Evolutionary conservation across 2,329 filamentous ascomycete species (phyloP).

Genomic region (Colletotrichum siamense): DNA sequence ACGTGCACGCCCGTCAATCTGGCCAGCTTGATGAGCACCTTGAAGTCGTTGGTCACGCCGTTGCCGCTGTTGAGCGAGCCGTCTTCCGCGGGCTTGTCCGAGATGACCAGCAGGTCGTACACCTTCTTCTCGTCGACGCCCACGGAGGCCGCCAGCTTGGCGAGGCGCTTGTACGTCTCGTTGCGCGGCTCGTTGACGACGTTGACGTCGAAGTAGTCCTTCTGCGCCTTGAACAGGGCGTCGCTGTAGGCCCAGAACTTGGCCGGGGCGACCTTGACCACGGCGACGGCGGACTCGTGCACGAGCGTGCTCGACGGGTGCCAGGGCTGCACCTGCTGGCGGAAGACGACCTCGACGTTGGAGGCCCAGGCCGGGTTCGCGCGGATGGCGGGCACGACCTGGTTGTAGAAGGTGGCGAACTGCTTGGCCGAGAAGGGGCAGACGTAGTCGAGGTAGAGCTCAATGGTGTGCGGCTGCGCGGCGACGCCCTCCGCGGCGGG

Average conservation of each 20-base stretch:
- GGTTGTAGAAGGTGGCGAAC: constrained; percentile 77
- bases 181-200: constrained; percentile 88
- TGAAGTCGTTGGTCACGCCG: constrained; percentile 82
- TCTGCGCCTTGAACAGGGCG: constrained; percentile 70
- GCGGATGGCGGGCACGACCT: constrained; percentile 69
- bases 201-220: constrained; percentile 82
- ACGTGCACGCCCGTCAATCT: constrained; percentile 85
- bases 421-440: constrained; percentile 75
- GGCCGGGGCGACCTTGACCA: constrained; percentile 71
- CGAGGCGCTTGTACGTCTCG: constrained; percentile 79
- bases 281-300: constrained; percentile 85
- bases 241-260: constrained; percentile 84
- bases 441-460: constrained; percentile 85
- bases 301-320: constrained; percentile 83
- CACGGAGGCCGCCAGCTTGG: constrained; percentile 71
- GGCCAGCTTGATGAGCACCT: constrained; percentile 81
- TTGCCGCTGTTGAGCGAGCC: constrained; percentile 81
- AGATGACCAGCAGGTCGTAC: constrained; percentile 71
- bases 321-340: constrained; percentile 94
- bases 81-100: constrained; percentile 69
- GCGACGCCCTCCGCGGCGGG: constrained; percentile 38
- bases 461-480: constrained; percentile 62
- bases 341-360: constrained; percentile 78
- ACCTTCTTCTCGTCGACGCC: constrained; percentile 76
- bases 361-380: constrained; percentile 60